Base-by-base conservation (phyloP, 345 rosid species). In the Acer yangbiense region DNA sequence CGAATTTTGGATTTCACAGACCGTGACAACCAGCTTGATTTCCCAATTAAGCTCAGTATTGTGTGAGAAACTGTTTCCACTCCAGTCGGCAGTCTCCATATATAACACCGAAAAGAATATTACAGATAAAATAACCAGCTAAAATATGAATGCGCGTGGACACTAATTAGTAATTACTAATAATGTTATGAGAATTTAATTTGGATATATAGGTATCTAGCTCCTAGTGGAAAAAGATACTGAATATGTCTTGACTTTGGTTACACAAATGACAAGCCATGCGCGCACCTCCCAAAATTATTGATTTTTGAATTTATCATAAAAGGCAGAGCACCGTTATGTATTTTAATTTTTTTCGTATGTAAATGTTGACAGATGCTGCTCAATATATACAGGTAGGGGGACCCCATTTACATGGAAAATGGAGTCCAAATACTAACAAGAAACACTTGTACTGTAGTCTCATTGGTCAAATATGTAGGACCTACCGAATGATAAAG, bases 401-500 rank as follows among this genome's bases (percentile, higher is more conserved):
- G 60, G 25, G 73, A 25, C 61, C 72, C 39, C 61, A 13, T 48
- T 25, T 2, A 0, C 65, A 55, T 11, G 23, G 20, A 35, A 35
- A 32, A 2, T 16, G 9, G 41, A 32, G 11, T n/a, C 64, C 63
- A 54, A 71, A 6, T 6, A 1, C 6, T 2, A 0, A 1, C 60
- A 7, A n/a, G 2, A 18, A 0, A 1, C 1, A 35, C 39, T 0
- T 1, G 35, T 27, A 21, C 1, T 23, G 20, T 12, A 11, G 62
- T 48, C 27, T 50, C 3, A 3, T 65, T 50, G 4, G 76, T 74
- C 72, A 81, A 73, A 68, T 10, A n/a, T 9, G 46, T 52, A 61
- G 80, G 84, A 29, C 81, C 78, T 25, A 0, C 3, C 25, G n/a
- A 41, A 25, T 46, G 6, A 76, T 39, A 44, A 61, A 50, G 12